Evolutionary conservation across 208 protist genomes (phyloP), one percentile per base, ranked within the genome.

Genomic region (Vickermania ingenoplastis): DNA sequence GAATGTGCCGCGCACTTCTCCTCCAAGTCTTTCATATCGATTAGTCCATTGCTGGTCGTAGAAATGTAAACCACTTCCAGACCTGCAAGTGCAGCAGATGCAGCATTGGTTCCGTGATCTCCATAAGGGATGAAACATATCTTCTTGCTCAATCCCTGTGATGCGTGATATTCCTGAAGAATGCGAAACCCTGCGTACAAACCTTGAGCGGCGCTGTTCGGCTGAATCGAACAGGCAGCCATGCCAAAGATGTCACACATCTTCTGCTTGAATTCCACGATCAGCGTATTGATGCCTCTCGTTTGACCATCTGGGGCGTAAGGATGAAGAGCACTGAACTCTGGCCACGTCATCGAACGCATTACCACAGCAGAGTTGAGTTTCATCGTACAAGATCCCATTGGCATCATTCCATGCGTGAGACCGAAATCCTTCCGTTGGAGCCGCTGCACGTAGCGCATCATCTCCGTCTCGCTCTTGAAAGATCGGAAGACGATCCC

Each of bases 331-430:
- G 61, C 73, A 53, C 67, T 90, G 69, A 97, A 92, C 60, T 96
- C 82, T 30, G 89, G 83, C 96, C 94, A 98, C 41, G 91, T 94
- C 29, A 99, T 69, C 1, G 97, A 91, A 3, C 91, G 81, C 95
- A 99, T 98, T 58, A 95, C 89, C 0, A 91, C 68, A 5, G 96
- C 92, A 0, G 97, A 83, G 84, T 99, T 99, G 13, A 99, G 87
- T 77, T 99, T 99, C 98, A 99, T 99, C 2, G 98, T 99, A 71
- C 98, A 98, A 22, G 92, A 97, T 21, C 98, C 98, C 2, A 99
- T 82, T 5, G 98, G 96, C 52, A 99, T 98, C 96, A 98, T 99
- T 27, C 91, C 80, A 53, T 89, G 92, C 3, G 67, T 82, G 3
- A 99, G 75, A 7, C 90, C 90, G 23, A 98, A 73, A 73, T 99